Base-by-base conservation (phyloP, 768 basidiomycete species). In the Amanita inopinata region DNA sequence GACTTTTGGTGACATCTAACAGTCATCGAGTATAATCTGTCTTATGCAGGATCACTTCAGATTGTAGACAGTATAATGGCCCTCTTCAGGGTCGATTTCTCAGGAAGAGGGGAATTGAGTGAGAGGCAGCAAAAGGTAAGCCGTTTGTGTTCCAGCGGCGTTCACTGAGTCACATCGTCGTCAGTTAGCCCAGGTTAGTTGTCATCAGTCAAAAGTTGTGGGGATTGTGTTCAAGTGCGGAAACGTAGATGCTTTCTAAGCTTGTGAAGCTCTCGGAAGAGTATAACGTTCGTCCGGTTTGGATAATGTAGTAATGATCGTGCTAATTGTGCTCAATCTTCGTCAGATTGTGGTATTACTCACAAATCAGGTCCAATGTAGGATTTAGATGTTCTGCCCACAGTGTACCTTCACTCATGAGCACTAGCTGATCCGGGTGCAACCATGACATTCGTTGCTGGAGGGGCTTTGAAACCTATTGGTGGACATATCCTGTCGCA, bases 31-130 rank as follows among this genome's bases (percentile, higher is more conserved):
- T 10, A 38, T 17, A 9, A n/a, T 35, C 25, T 7, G 10, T 32
- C 25, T 37, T 38, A 57, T 31, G 61, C 27, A 22, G 17, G 45
- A 19, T 25, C 24, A 31, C 33, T 43, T 4, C 54, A 94, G 83
- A 91, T 97, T 46, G 76, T 97, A 25, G 94, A 97, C 58, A 92
- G 88, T 52, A 93, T 97, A 47, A 94, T 98, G 89, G 94, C 93
- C 20, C 72, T 94, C 4, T 98, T 98, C 60, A 78, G 91, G 14
- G 87, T 91, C 33, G 93, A 98, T 61, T 98, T 69, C 58, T 88
- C 87, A 3, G 93, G 93, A 15, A 69, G 93, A 66, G 94, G 93
- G 22, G 94, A 96, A 58, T 63, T 96, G 30, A 92, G 90, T 51
- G 91, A 93, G 64, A 72, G 92, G 39, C 92, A 93, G 56, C 93